phyloP scores from a whole-genome alignment of 1,139 yeast species.

The Lodderomyces elongisporus region DNA sequence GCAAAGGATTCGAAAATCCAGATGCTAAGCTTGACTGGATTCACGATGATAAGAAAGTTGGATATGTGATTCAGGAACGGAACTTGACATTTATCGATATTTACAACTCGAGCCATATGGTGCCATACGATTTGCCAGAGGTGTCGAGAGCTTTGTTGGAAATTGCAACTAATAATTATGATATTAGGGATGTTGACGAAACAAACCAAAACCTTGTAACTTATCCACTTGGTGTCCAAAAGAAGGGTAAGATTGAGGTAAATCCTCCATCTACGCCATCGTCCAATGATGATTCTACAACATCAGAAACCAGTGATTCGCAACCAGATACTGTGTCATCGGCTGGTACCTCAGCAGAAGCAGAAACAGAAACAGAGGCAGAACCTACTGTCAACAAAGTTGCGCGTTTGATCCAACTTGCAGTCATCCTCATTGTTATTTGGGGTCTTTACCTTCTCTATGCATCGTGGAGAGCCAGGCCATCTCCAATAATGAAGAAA shows the following conservation, averaged over 20 bases:
- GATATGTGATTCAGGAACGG: slow-evolving; percentile 52
- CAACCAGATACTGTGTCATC: no score
- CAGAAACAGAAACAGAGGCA: slow-evolving; percentile 6
- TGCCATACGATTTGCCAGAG: slow-evolving; percentile 77
- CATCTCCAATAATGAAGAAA: slow-evolving; percentile 41
- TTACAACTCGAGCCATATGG: slow-evolving; percentile 87
- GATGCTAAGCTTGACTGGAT: slow-evolving; percentile 43
- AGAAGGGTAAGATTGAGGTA: slow-evolving; percentile 8
- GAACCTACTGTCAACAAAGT: slow-evolving; percentile 23
- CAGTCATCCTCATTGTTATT: slow-evolving; percentile 35
- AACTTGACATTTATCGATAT: slow-evolving; percentile 76
- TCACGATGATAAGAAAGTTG: slow-evolving; percentile 44
- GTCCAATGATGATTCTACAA: slow-evolving; percentile 2
- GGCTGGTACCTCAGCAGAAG: slow-evolving; percentile 3
- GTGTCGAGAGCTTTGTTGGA: slow-evolving; percentile 68
- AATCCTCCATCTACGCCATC: slow-evolving; percentile 5
- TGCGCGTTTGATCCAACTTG: slow-evolving; percentile 38
- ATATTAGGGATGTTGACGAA: slow-evolving; percentile 14
- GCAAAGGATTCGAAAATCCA: slow-evolving; percentile 48
- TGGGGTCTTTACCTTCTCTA: slow-evolving; percentile 43
- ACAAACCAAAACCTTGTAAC: slow-evolving; percentile 20
- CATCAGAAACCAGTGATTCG: slow-evolving; percentile 12
- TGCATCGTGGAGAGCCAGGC: slow-evolving; percentile 34
- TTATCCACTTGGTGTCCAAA: slow-evolving; percentile 28
- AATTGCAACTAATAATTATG: slow-evolving; percentile 34